Evolutionary conservation across 2,329 filamentous ascomycete species (phyloP), one percentile per base, ranked within the genome.

Genomic region (Exophiala mesophila): DNA sequence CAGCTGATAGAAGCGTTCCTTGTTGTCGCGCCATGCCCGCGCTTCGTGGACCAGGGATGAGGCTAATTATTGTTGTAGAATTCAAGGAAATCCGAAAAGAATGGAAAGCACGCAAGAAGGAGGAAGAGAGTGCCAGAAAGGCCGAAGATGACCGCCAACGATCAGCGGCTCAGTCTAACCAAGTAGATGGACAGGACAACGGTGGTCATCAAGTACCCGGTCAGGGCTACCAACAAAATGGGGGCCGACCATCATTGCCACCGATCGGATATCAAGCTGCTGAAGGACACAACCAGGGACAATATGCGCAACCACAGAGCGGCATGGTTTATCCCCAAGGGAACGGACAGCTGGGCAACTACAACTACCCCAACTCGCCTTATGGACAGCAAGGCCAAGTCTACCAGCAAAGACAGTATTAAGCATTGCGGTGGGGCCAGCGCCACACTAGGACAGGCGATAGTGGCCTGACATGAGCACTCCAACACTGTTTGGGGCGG

Each of bases 101-200:
- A 62, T 98, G 92, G 92, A 98, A 97, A 72, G 86, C 87, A 28
- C 88, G 92, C 60, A 97, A 97, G 79, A 98, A 98, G 86, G 92
- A 97, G 64, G 90, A 97, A 58, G 90, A 97, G 54, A 83, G 83
- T 38, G 76, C 80, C 57, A 85, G 89, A 60, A 96, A 96, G 72
- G 85, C 84, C 9, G 87, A 89, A 7, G 90, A 97, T 52, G 89
- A 96, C 61, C 77, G 83, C 53, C 76, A 82, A 50, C 64, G 77
- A 8, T 77, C 77, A 20, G 81, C 75, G 4, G 72, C 73, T 21
- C 65, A 74, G 44, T 72, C 68, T 7, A 77, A 54, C 62, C 73
- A 55, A 65, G 63, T 79, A 67, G 61, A 75, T 44, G 68, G 65
- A 42, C 62, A 66, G 37, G 57, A 65, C 35, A 68, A 33, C 73